Base-by-base conservation (phyloP, 2,329 filamentous ascomycete species). In the Penicillium sp. region DNA sequence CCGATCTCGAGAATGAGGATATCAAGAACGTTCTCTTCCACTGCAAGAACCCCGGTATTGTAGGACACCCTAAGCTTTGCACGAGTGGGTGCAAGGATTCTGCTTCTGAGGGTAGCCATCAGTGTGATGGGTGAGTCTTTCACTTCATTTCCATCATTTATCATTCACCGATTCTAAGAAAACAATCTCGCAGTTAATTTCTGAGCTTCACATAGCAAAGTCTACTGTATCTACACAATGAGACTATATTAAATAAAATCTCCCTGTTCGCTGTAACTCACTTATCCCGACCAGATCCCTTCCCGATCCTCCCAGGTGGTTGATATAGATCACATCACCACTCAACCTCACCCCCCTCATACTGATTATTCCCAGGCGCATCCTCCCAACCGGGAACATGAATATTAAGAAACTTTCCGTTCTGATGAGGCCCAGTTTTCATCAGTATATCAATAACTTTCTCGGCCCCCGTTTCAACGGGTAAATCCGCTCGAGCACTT, bases 331-430 rank as follows among this genome's bases (percentile, higher is more conserved):
- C n/a, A n/a, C n/a, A n/a, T n/a, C n/a, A n/a, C 71, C 69, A 73
- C 5, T 64, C 63, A 3, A 66, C 26, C 34, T 68, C 65, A 33
- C 60, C 53, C n/a, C 73, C 73, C 59, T 70, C 61, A 54, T 76
- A 76, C 43, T 63, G 55, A 52, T 73, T 70, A 2, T 80, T 58
- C 4, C 60, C 61, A 34, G 55, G 46, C 6, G 51, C 57, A n/a
- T 70, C 50, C 51, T 74, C 67, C 67, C 69, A 75, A 1, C 73
- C 74, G 0, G 68, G 59, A 4, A 75, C 68, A 49, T 65, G 61
- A 18, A 78, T 71, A 37, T 75, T 75, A 12, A 71, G 21, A 36
- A 83, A 86, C 55, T 76, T 82, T 10, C 78, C 78, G 55, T 70
- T 77, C 24, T 72, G 69, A 46, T 71, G 67, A 3, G 72, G 68